Percentiles rank a stretch among this genome's conserved stretches.
phyloP scores from a whole-genome alignment of 2,329 filamentous ascomycete species.

The Colletotrichum truncatum region DNA sequence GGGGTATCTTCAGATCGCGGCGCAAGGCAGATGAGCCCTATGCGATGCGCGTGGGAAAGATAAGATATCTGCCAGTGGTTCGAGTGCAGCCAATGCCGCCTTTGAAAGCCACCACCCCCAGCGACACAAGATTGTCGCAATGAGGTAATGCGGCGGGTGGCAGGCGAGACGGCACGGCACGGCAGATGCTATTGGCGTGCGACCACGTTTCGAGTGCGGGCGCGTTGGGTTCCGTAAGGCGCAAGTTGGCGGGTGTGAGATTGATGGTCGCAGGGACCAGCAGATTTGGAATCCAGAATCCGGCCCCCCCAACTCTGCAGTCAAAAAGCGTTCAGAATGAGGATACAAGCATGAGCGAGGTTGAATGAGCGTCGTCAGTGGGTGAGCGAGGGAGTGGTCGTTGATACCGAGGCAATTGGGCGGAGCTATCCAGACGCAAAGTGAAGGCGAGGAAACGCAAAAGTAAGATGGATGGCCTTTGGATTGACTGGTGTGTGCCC shows the following conservation, averaged over 20 bases:
- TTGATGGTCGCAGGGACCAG: neutral
- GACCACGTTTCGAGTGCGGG: neutral
- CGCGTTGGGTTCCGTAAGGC: neutral
- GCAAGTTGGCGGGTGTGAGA: neutral
- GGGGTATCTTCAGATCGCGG: neutral
- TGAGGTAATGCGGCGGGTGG: neutral
- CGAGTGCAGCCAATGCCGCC: conserved; percentile 15
- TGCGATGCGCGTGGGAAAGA: neutral
- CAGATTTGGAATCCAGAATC: neutral
- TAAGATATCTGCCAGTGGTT: neutral
- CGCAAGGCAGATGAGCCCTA: neutral
- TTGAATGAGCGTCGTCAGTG: conserved; percentile 8
- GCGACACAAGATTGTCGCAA: neutral
- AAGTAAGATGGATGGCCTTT: conserved; percentile 2
- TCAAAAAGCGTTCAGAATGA: no score
- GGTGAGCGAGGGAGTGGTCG: conserved; percentile 2
- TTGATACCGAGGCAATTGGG: neutral
- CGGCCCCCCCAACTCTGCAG: no score
- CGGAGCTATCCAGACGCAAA: neutral
- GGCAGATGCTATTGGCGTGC: conserved; percentile 4
- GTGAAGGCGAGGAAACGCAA: neutral
- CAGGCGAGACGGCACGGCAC: neutral
- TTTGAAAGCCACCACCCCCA: neutral
- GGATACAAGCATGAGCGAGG: no score
- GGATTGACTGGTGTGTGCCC: neutral